These are phyloP conservation scores for Penicillium nucicola DNA, from an alignment of 495 filamentous ascomycete species.

Conservation along the genomic window DNA sequence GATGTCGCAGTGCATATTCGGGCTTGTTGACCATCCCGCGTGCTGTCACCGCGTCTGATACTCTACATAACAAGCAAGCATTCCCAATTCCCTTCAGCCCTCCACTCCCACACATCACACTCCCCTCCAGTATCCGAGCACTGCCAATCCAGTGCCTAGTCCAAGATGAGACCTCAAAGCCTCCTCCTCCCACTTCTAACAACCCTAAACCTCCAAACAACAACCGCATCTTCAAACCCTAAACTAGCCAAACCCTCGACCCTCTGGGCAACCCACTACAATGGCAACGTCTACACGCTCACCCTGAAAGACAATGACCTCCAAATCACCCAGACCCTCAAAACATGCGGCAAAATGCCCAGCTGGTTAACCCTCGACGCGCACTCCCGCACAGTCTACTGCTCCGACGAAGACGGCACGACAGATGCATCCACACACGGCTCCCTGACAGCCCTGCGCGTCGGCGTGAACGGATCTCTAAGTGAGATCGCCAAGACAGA, in stretches of 20 bases:
- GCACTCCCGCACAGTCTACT: constrained; percentile 51
- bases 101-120: too few species aligned
- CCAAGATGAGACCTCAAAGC: not conserved
- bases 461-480: constrained; percentile 21
- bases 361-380: constrained; percentile 60
- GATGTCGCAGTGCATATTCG: not conserved
- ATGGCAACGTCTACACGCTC: constrained; percentile 54
- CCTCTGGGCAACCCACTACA: constrained; percentile 62
- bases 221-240: too few species aligned
- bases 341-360: constrained; percentile 52
- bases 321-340: constrained; percentile 32
- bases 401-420: constrained; percentile 59
- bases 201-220: not conserved
- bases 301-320: constrained; percentile 40
- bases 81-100: not conserved
- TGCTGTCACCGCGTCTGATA: not conserved
- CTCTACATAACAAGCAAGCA: not conserved
- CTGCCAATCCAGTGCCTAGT: not conserved
- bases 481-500: constrained; percentile 21
- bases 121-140: too few species aligned
- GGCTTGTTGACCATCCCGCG: not conserved
- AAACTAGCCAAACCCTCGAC: not conserved
- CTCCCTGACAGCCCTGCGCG: constrained; percentile 25
- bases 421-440: constrained; percentile 24
- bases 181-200: not conserved